phyloP scores from a whole-genome alignment of 768 basidiomycete species.

The Hericium coralloides region DNA sequence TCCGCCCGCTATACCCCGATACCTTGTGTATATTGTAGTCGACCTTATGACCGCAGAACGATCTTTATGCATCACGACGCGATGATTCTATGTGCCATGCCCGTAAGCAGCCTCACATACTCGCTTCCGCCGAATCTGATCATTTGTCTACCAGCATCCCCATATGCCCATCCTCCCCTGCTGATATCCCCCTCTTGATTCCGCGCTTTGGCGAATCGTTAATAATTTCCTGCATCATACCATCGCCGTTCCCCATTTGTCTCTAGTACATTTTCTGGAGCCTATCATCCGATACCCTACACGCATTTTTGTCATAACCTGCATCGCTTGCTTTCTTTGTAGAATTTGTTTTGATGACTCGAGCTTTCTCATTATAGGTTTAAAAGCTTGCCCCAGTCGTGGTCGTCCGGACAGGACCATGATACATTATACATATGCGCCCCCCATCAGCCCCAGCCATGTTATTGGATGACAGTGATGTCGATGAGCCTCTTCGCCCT shows the following conservation, averaged over 20 bases:
- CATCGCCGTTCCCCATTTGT: neutral
- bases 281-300: neutral
- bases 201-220: neutral
- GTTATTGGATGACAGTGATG: no score
- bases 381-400: neutral
- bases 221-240: neutral
- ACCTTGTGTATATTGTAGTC: neutral
- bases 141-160: no score
- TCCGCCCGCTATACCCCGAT: neutral
- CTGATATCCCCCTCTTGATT: neutral
- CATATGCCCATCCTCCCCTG: neutral
- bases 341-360: neutral
- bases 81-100: neutral
- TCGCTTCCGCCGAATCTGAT: no score
- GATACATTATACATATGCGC: no score
- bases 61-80: neutral
- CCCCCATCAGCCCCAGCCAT: no score
- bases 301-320: neutral
- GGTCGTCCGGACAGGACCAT: no score
- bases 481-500: no score
- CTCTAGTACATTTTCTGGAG: neutral
- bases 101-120: no score
- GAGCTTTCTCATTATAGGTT: neutral
- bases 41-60: neutral
- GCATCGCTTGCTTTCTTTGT: neutral